Evolutionary conservation across 352 stramenopile species (phyloP), one percentile per base, ranked within the genome.

Genomic region (Nothophytophthora sp.): DNA sequence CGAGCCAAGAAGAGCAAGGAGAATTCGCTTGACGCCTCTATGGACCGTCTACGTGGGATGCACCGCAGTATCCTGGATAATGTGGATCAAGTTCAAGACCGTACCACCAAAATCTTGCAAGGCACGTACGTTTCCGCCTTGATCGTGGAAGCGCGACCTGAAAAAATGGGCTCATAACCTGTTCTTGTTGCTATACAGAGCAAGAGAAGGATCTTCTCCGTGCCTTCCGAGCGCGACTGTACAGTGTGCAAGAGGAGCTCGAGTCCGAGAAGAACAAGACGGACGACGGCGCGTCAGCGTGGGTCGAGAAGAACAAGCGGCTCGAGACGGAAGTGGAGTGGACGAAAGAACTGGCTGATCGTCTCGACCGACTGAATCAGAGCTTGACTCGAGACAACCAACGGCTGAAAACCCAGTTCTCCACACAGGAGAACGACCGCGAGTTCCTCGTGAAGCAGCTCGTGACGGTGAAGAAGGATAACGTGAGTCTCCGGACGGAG

Each of bases 391-490:
- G 79, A 11, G 92, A 97, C 50, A 97, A 97, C 58, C 76, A 86
- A 29, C 67, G 80, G 1, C 70, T 98, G 1, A 96, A 96, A 60
- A 90, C 80, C 1, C 85, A 97, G 51, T 97, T 96, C 47, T 90
- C 91, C 42, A 95, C 77, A 9, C 88, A 98, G 63, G 88, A 98
- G 50, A 92, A 97, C 51, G 92, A 98, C 68, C 76, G 92, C n/a
- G 87, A 97, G 52, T 97, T 96, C 38, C 81, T 98, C 19, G 87
- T 98, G 13, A 89, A 89, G 56, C 87, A 98, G 62, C 83, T 97
- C 15, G 91, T 97, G 24, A 81, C 67, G 3, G 84, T 94, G 27
- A 96, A 96, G 63, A 97, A 97, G 57, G 91, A 98, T 47, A 97
- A 97, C 32, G 82, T 85, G 25, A 72, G 79, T 12, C 55, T 96